phyloP scores from a whole-genome alignment of 768 basidiomycete species.

The Psilocybe azurescens region DNA sequence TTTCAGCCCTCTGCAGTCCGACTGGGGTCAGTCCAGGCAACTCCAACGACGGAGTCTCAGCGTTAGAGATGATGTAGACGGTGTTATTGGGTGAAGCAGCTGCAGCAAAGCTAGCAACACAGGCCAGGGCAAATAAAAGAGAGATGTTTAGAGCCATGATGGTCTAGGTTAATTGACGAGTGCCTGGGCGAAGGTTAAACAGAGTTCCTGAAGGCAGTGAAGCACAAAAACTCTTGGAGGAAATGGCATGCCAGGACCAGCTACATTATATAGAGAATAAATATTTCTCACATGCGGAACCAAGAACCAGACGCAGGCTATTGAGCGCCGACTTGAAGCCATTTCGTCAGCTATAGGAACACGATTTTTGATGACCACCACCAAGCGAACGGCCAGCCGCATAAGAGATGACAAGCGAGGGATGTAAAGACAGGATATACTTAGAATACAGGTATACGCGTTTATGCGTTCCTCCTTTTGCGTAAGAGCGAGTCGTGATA shows the following conservation, averaged over 20 bases:
- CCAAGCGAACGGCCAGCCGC: background rate
- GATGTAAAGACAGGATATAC: background rate
- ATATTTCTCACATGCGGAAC: background rate
- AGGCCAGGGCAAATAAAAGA: constrained; percentile 25
- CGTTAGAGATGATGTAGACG: constrained; percentile 19
- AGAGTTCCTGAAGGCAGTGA: background rate
- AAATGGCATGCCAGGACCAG: background rate
- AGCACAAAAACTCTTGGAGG: background rate
- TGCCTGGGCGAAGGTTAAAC: background rate
- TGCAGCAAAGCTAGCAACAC: constrained; percentile 1
- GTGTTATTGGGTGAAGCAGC: constrained; percentile 12
- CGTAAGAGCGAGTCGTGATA: background rate
- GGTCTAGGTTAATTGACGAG: background rate
- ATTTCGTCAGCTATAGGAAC: background rate
- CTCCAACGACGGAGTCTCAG: constrained; percentile 15
- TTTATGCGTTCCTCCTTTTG: background rate
- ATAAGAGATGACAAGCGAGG: background rate
- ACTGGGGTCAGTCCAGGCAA: constrained; percentile 20
- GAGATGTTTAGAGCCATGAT: constrained; percentile 2
- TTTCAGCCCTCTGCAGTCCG: constrained; percentile 23
- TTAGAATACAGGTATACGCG: background rate
- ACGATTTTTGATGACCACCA: background rate
- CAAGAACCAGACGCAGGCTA: background rate
- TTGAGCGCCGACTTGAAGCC: constrained; percentile 4
- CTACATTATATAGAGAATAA: background rate